Base-by-base conservation (phyloP, 345 rosid species). In the Clausena lansium region DNA sequence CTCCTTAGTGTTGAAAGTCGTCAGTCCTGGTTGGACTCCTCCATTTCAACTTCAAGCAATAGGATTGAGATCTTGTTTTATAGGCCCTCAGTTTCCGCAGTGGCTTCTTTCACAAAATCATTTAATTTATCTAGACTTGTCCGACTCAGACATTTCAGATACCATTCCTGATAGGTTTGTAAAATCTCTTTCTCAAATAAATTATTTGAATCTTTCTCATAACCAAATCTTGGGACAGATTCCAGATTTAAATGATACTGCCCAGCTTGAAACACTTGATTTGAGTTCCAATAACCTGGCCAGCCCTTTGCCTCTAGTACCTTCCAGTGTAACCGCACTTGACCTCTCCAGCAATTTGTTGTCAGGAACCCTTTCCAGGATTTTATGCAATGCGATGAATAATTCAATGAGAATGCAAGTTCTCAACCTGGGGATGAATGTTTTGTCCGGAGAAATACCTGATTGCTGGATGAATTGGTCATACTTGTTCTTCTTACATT, bases 361-460 rank as follows among this genome's bases (percentile, higher is more conserved):
- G 19, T 70, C 61, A 10, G 39, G 74, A 52, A 19, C 39, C 14
- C 30, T 70, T 52, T 19, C 5, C n/a, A 28, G 27, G 1, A 60
- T 81, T 66, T 39, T 87, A 15, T 82, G 87, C 13, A 10, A 65
- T n/a, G 78, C 83, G 9, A 73, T 69, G 0, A 50, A 33, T 41
- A 70, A 74, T 13, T 81, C 61, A 30, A 76, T 0, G 38, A 22
- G 28, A 10, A 25, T 77, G 69, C 33, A 52, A 19, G 75, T 83
- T 4, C 90, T 87, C 68, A 88, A 85, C 67, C 78, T 84, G 24
- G 73, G 80, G 5, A 63, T 63, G 4, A 89, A 89, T 67, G 38
- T 17, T 0, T 66, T 87, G 1, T 76, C 76, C 0, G 86, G 87
- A 4, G 76, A 67, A 41, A 60, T 87, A 8, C 87, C 87, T 0